Evolutionary conservation across 2,329 filamentous ascomycete genomes (phyloP), one percentile per base, ranked within the genome.

Genomic region (Emericellopsis atlantica): DNA sequence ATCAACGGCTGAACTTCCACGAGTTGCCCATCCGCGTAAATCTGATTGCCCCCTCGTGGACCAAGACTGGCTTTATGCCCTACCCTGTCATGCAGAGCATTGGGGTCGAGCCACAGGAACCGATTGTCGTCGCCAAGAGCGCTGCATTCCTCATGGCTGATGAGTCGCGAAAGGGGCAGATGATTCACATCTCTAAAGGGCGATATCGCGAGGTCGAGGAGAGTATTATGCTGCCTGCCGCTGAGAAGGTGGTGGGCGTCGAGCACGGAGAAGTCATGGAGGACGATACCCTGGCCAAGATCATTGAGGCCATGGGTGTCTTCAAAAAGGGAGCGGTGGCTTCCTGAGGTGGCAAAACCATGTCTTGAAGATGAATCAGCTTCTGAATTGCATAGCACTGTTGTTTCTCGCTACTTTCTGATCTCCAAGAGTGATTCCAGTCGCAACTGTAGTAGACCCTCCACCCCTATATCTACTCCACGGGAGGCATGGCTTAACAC

Each of bases 121-220:
- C 70, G 0, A 57, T 60, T 1, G 61, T 54, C 1, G 72, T 76
- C 1, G 74, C 72, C 2, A 60, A 58, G 3, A 64, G 61, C 5
- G 70, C 64, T 1, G 68, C 60, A 0, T 55, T 66, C 29, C 48
- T 78, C 15, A 72, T 78, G 61, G 61, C 58, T 1, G 69, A 76
- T 44, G 45, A 51, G 11, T 49, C 52, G 1, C 56, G 69, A 38
- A 60, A 74, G 34, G 73, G 70, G 3, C 64, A 78, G 29, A 51
- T 71, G 22, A 61, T 79, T n/a, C 73, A 70, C 46, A 60, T 70
- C 10, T 57, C 57, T 42, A 55, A 60, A 9, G 68, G 72, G 0
- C 62, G 63, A 40, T 73, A 65, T 48, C 61, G 56, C 43, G 74
- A 79, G 51, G 62, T 77, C 14, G 74, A 79, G 42, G 66, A 74